These are phyloP conservation scores for Saccharomycopsis lassenensis DNA, from an alignment of 805 yeast species.

Conservation along the genomic window DNA sequence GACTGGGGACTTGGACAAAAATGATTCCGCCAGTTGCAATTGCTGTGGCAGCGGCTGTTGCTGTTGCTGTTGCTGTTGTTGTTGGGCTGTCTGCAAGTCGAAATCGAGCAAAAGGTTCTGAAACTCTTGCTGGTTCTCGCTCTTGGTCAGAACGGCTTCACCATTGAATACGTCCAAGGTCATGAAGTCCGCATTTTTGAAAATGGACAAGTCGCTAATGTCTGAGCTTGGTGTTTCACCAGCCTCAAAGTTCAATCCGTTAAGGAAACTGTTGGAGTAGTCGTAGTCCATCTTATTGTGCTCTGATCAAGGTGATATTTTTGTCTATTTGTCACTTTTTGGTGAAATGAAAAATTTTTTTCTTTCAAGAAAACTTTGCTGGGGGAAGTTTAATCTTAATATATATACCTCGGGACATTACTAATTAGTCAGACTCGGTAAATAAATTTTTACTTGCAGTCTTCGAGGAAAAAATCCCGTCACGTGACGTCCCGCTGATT, in stretches of 20 bases:
- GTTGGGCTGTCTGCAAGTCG: not conserved
- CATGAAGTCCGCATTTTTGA: constrained; percentile 10
- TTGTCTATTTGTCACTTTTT: no score
- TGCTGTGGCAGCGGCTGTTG: not conserved
- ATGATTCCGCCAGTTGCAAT: not conserved
- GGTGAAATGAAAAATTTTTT: no score
- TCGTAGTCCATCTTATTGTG: constrained; percentile 9
- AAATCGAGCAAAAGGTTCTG: no score
- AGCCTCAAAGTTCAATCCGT: constrained; percentile 8
- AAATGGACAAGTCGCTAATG: constrained; percentile 7
- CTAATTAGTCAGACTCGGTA: no score
- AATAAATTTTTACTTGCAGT: no score
- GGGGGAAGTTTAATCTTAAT: no score
- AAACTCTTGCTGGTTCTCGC: constrained; percentile 1
- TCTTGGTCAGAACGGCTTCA: constrained; percentile 9
- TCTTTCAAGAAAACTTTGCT: no score
- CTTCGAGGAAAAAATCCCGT: no score
- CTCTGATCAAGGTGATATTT: not conserved
- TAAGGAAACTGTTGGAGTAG: constrained; percentile 12
- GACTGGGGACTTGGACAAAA: not conserved
- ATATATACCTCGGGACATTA: no score
- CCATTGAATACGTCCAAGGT: constrained; percentile 10
- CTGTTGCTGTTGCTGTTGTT: not conserved
- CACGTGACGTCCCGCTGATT: no score
- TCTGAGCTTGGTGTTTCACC: constrained; percentile 6